Base-by-base conservation (phyloP, 2,329 filamentous ascomycete species). In the Diplodia mutila region DNA sequence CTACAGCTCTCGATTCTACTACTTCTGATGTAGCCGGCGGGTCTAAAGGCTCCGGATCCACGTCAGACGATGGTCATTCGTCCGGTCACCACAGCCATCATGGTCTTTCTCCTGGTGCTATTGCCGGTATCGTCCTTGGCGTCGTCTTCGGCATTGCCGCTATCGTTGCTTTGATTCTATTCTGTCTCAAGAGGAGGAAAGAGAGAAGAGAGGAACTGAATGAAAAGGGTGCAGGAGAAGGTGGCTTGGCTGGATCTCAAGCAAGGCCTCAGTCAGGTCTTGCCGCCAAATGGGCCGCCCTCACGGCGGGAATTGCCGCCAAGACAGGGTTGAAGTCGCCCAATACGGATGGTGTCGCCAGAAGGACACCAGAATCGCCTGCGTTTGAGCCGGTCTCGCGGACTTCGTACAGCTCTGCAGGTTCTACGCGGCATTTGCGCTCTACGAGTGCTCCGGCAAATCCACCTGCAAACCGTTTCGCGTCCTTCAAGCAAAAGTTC, bases 41-140 rank as follows among this genome's bases (percentile, higher is more conserved):
- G 42, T 25, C 27, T 29, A 25, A 63, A 18, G 42, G 42, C 14
- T 63, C 59, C 23, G 32, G 16, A 4, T 51, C 61, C 21, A 7
- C 27, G 21, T 54, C 63, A 14, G 46, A 51, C n/a, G 9, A 37
- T 52, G 32, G 29, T 18, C 12, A 49, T 18, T 46, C 12, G 18
- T 48, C 18, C 25, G 16, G 61, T 25, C 9, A n/a, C 27, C 37
- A 16, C 32, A 37, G n/a, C 29, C 9, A 63, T 27, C 27, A 51
- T 63, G 32, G 25, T 11, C 37, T 66, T 16, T 57, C 64, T 8
- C 51, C 64, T 9, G 64, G 64, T 34, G 64, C 64, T 39, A 57
- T 66, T n/a, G 64, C 64, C 7, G 64, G 51, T 3, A 66, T 66
- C 18, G 37, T 49, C 32, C 48, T 66, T 29, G 64, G 64, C 51